Conservation (phyloP, 75 land plant genomes). For the Pseudotsuga menziesii region DNA sequence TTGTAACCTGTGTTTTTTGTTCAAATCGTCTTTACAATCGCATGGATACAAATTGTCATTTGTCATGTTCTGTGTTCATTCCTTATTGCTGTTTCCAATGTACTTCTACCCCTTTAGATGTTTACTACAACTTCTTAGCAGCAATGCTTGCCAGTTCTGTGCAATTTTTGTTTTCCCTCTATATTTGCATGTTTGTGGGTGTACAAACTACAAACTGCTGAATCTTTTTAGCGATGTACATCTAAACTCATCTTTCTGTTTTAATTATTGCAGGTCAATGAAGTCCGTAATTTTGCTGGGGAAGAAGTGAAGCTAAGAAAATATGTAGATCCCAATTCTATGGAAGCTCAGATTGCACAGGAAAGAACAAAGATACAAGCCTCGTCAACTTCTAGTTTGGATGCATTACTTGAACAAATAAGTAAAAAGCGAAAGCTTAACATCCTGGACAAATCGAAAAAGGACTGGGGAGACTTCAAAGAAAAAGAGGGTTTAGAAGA, state of each 20-base stretch:
- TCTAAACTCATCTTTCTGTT: background rate
- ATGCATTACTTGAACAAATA: conserved; percentile 81
- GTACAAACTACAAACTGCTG: background rate
- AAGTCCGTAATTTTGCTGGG: conserved; percentile 85
- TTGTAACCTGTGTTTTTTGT: background rate
- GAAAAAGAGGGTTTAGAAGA: conserved; percentile 83
- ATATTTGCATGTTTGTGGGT: no score
- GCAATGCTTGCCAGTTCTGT: background rate
- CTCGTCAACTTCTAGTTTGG: conserved; percentile 61
- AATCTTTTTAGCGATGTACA: background rate
- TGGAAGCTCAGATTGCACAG: conserved; percentile 49
- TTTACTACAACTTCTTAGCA: background rate
- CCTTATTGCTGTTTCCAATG: background rate
- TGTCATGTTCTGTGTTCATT: background rate
- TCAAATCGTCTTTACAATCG: no score
- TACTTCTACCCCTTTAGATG: no score
- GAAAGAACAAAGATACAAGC: conserved; percentile 54
- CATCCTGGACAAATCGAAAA: conserved; percentile 93
- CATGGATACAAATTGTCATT: background rate
- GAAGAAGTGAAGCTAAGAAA: conserved; percentile 67
- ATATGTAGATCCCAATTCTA: conserved; percentile 69
- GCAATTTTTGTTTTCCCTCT: background rate
- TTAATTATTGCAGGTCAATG: conserved; percentile 48
- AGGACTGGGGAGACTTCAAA: conserved; percentile 97
- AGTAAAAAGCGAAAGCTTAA: conserved; percentile 87